Conservation (phyloP, 768 basidiomycete genomes). For the Mycena maculata region DNA sequence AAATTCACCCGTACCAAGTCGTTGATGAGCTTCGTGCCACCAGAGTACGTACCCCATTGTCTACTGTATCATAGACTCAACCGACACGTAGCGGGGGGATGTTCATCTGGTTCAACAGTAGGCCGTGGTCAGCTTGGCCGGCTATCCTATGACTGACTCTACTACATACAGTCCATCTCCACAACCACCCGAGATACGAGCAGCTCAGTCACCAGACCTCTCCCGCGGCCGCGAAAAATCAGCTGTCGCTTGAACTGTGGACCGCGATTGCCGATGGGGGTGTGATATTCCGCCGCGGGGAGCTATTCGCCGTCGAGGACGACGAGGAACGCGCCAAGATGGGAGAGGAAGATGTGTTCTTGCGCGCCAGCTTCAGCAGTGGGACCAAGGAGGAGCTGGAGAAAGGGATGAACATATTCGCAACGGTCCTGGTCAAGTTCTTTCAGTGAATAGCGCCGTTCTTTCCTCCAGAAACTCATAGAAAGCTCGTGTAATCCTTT, state of each 20-base stretch:
- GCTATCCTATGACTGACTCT: neutral
- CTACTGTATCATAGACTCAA: neutral
- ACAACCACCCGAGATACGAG: slow-evolving; percentile 36
- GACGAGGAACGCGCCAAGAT: slow-evolving; percentile 30
- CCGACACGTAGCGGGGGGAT: slow-evolving; percentile 29
- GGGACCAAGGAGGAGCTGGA: slow-evolving; percentile 28
- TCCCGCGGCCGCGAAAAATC: slow-evolving; percentile 27
- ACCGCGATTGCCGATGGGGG: slow-evolving; percentile 16
- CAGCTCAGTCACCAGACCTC: slow-evolving; percentile 26
- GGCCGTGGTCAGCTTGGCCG: neutral
- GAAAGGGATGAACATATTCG: slow-evolving; percentile 29
- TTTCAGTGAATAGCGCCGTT: slow-evolving; percentile 12
- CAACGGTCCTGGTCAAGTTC: slow-evolving; percentile 24
- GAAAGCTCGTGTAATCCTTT: neutral
- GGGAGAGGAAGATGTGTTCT: slow-evolving; percentile 30
- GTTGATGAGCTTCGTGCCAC: slow-evolving; percentile 34
- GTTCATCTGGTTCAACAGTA: slow-evolving; percentile 36
- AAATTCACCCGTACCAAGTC: slow-evolving; percentile 25
- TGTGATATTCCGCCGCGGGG: slow-evolving; percentile 29
- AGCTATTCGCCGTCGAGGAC: slow-evolving; percentile 30
- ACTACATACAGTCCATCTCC: slow-evolving; percentile 23
- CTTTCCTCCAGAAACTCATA: neutral
- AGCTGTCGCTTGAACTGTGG: slow-evolving; percentile 29
- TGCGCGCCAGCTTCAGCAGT: slow-evolving; percentile 35
- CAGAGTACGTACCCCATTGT: slow-evolving; percentile 25